Evolutionary conservation across 2,329 filamentous ascomycete species (phyloP), one percentile per base, ranked within the genome.

Genomic region (Neofusicoccum umdonicola): DNA sequence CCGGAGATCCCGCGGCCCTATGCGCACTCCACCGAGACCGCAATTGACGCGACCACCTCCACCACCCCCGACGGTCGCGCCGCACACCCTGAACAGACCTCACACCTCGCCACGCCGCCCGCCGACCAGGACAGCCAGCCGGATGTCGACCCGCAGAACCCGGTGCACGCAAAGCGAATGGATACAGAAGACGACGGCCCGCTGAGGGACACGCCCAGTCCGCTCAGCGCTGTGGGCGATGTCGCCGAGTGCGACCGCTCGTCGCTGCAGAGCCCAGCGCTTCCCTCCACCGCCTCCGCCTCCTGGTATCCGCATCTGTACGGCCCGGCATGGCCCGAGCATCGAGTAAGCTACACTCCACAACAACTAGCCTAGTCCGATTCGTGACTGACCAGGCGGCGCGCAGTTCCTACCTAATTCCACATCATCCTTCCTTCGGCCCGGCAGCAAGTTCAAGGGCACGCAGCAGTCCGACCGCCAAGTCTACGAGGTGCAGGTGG

Each of bases 401-500:
- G 57, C 37, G 37, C 69, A 93, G 90, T 84, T 90, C 68, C 84
- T 90, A 65, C 90, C 93, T 2, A 88, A 88, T 63, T 88, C 90
- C n/a, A 89, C 92, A 1, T 97, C 92, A 0, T 95, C 92, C 0
- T 96, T 89, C 76, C 82, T 99, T 64, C 90, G 92, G 51, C 87
- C 93, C 2, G 93, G 93, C 17, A 97, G 92, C 78, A 91, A 87
- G 71, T 99, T 97, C 74, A 85, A 87, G 66, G 95, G 95, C 65
- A 96, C 91, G 13, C 95, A 99, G 73, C 90, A 94, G 74, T 98
- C 94, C 2, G 94, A 98, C 75, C 87, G 91, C 66, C 93, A 97
- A 75, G 87, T 91, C 9, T 99, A 99, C 76, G 92, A 97, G 67
- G 95, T 99, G 0, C 91, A 97, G 72, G 95, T 99, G 2, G 93